These are phyloP conservation scores for Coelastrella sp. DNA, from an alignment of 139 green algal species.

Conservation along the genomic window DNA sequence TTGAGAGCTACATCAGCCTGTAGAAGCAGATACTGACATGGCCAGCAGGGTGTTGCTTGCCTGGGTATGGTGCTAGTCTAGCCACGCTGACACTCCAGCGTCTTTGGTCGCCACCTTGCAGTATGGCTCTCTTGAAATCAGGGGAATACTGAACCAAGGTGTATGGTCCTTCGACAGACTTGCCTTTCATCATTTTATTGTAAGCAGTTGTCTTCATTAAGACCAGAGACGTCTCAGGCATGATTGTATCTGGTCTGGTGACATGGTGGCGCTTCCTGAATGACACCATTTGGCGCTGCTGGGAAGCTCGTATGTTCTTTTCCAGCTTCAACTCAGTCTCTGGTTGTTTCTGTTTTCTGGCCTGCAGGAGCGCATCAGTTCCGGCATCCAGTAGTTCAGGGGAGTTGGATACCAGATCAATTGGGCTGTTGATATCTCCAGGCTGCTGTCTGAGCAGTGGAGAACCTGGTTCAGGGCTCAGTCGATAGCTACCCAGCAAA, in stretches of 20 bases:
- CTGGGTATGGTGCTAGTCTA: too few species aligned
- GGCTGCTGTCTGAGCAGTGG: too few species aligned
- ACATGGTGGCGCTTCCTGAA: constrained; percentile 14
- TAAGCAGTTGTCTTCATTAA: too few species aligned
- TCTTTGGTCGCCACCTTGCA: too few species aligned
- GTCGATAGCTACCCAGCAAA: background rate
- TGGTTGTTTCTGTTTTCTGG: background rate
- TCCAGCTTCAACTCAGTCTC: background rate
- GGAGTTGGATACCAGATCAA: background rate
- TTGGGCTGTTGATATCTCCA: background rate
- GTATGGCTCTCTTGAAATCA: too few species aligned
- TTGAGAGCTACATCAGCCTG: too few species aligned
- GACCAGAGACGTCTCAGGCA: background rate
- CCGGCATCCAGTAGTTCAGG: background rate
- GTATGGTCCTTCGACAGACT: too few species aligned
- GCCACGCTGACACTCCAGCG: too few species aligned
- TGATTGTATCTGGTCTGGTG: background rate
- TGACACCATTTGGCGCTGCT: background rate
- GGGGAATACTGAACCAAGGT: too few species aligned
- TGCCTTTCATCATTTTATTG: too few species aligned
- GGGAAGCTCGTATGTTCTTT: background rate
- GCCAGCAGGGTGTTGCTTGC: too few species aligned
- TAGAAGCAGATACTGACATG: too few species aligned
- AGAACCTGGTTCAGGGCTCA: background rate
- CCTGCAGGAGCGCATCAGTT: background rate